phyloP scores from a whole-genome alignment of 768 basidiomycete species.

The Galerina sulciceps region DNA sequence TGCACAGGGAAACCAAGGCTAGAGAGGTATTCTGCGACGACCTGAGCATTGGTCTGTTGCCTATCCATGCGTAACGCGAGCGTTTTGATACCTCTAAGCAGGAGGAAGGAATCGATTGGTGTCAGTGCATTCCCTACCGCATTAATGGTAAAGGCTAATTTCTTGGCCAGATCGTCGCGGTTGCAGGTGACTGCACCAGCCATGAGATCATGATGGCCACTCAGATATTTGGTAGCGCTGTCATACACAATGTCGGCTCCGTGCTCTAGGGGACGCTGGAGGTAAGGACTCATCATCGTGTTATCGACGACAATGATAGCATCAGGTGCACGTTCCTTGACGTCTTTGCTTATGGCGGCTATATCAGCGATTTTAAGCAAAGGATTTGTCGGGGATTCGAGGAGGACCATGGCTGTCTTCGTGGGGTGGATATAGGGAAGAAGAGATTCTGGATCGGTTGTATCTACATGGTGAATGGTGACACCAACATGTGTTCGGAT shows the following conservation, averaged over 20 bases:
- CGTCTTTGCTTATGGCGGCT: constrained; percentile 77
- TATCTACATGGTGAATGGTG: constrained; percentile 91
- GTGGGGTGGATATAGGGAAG: constrained; percentile 65
- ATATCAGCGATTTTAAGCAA: constrained; percentile 94
- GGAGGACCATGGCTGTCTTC: constrained; percentile 92
- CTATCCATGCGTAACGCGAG: constrained; percentile 95
- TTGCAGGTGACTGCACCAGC: constrained; percentile 94
- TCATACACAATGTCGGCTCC: constrained; percentile 98
- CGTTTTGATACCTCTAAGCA: constrained; percentile 95
- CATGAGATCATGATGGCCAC: constrained; percentile 99
- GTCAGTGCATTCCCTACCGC: constrained; percentile 92
- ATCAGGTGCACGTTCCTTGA: constrained; percentile 81
- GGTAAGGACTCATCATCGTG: constrained; percentile 99
- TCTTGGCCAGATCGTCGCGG: constrained; percentile 86
- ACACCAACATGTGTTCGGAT: constrained; percentile 87
- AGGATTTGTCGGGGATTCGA: constrained; percentile 98
- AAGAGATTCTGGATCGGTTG: constrained; percentile 72
- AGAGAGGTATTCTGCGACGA: constrained; percentile 86
- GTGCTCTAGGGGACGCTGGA: constrained; percentile 93
- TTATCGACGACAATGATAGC: constrained; percentile 93
- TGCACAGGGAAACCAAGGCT: constrained; percentile 87
- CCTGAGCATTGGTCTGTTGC: constrained; percentile 81
- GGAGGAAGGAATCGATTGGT: constrained; percentile 95
- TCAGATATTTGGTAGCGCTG: constrained; percentile 96
- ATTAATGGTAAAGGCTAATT: constrained; percentile 92